These are phyloP conservation scores for Catunica adiposa DNA, from an alignment of 2,329 filamentous ascomycete species.

Conservation along the genomic window DNA sequence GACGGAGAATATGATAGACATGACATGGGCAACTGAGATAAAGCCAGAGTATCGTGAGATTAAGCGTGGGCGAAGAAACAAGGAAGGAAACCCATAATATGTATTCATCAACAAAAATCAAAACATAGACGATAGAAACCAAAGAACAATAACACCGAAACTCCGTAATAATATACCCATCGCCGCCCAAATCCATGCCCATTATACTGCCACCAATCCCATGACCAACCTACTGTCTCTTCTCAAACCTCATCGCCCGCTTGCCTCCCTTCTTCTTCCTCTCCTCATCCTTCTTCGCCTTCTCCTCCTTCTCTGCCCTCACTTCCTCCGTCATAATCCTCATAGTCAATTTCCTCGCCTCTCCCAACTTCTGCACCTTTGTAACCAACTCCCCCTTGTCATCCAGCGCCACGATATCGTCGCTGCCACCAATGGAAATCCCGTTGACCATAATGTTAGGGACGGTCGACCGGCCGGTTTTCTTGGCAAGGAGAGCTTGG, in stretches of 20 bases:
- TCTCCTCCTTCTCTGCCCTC: constrained; percentile 1
- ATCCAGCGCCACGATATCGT: constrained; percentile 65
- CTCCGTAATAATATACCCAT: background rate
- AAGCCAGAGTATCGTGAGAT: no score
- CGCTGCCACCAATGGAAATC: constrained; percentile 75
- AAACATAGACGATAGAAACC: background rate
- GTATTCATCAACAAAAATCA: background rate
- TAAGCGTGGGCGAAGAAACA: no score
- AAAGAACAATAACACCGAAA: background rate
- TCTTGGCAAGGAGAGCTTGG: constrained; percentile 53
- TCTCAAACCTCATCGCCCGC: background rate
- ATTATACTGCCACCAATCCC: background rate
- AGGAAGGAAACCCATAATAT: background rate
- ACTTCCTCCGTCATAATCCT: background rate
- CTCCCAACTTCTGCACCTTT: constrained; percentile 58
- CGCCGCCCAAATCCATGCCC: background rate
- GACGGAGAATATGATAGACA: no score
- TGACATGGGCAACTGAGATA: no score
- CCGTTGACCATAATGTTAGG: constrained; percentile 85
- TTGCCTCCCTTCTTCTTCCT: background rate
- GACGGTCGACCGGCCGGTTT: constrained; percentile 70
- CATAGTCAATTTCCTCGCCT: constrained; percentile 20
- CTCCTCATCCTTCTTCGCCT: background rate
- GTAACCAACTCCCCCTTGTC: constrained; percentile 47
- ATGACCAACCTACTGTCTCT: background rate